Conservation (phyloP, 495 filamentous ascomycete species). For the Aspergillus biplanus region DNA sequence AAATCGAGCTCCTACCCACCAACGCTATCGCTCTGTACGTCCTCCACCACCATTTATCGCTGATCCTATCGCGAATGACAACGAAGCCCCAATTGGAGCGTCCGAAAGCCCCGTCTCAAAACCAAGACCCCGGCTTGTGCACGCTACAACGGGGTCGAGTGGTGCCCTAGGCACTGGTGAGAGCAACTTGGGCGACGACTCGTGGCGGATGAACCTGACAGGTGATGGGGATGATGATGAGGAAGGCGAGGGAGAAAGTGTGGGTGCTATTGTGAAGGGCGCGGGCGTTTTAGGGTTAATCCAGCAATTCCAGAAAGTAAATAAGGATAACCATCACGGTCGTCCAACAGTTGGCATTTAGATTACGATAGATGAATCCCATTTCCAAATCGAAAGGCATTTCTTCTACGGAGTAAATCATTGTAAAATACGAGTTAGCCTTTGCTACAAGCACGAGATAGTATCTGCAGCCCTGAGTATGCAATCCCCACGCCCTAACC, state of each 20-base stretch:
- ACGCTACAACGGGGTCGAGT: constrained; percentile 41
- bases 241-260: constrained; percentile 53
- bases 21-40: constrained; percentile 52
- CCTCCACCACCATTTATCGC: constrained; percentile 35
- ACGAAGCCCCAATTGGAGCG: constrained; percentile 37
- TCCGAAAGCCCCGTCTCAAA: constrained; percentile 27
- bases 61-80: constrained; percentile 49
- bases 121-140: constrained; percentile 23
- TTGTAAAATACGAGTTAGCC: background rate
- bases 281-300: constrained; percentile 79
- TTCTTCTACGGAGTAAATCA: background rate
- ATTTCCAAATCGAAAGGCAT: constrained; percentile 7
- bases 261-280: constrained; percentile 51
- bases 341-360: constrained; percentile 44
- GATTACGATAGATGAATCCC: background rate
- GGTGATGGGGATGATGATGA: constrained; percentile 50
- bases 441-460: too few relatives aligned
- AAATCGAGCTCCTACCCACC: constrained; percentile 49
- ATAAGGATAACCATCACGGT: constrained; percentile 64
- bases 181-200: constrained; percentile 61
- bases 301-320: constrained; percentile 87
- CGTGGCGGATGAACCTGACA: constrained; percentile 63
- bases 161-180: constrained; percentile 52
- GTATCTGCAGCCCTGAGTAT: too few relatives aligned
- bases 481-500: too few relatives aligned